Base-by-base conservation (phyloP, 768 basidiomycete species). In the Amanita molliuscula region DNA sequence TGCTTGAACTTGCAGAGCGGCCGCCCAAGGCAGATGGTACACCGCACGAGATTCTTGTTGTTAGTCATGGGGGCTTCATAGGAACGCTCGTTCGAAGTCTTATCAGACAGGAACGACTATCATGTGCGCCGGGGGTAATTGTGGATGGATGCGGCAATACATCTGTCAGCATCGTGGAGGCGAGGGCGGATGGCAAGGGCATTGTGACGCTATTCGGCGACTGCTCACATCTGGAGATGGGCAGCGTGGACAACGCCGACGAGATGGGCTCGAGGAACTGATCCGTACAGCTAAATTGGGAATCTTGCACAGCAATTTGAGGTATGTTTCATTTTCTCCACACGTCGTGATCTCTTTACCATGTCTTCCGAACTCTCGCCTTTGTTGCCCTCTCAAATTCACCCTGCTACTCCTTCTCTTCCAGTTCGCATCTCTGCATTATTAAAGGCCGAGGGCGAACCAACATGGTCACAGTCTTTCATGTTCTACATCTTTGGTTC, bases 31-130 rank as follows among this genome's bases (percentile, higher is more conserved):
- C 47, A 20, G 61, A 52, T 42, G 54, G 56, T 6, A 25, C 10
- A 16, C 61, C 72, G 31, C 60, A 62, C 47, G 63, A 72, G 51
- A 67, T 86, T 40, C 69, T 90, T 26, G 73, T 81, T 10, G 75
- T 78, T 52, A 76, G 79, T 36, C 87, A 90, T 50, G 84, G 84
- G 2, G 84, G 76, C 0, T 72, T 76, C 56, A 84, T 88, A 52
- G 63, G 65, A 16, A 66, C 68, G 25, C 67, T 88, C 48, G 66
- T 83, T 51, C 66, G 67, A 16, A 64, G 59, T 35, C 58, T 87
- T 58, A 55, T 75, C n/a, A 62, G 65, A 18, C 70, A 68, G 38
- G 59, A 70, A 29, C 60, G 67, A 55, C 54, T 75, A 46, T 55
- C 49, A 43, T 68, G 67, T 48, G 69, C 61, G 20, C 58, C 65